Percentiles rank a stretch among this genome's conserved stretches.
These are phyloP conservation scores for Favolaschia claudopus DNA, from an alignment of 768 basidiomycete species.

Conservation along the genomic window DNA sequence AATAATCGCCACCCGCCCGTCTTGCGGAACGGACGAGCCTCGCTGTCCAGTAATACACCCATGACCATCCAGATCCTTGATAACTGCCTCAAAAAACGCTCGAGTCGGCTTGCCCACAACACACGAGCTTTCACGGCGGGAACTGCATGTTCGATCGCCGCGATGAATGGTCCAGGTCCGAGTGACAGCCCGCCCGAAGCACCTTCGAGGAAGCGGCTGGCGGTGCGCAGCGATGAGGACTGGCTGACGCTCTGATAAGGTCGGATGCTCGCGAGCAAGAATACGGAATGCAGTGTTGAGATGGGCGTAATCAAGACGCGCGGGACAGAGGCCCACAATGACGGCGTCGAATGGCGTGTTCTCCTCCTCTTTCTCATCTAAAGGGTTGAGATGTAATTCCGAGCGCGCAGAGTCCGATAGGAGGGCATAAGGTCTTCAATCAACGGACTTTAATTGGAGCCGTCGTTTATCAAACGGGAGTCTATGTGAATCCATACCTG, in stretches of 20 bases:
- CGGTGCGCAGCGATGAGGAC: conserved; percentile 67
- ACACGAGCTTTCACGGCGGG: conserved; percentile 50
- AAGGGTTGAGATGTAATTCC: conserved; percentile 40
- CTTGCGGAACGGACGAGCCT: not conserved
- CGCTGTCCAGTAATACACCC: conserved; percentile 1
- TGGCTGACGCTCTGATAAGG: conserved; percentile 26
- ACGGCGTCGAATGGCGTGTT: conserved; percentile 58
- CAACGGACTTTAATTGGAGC: not conserved
- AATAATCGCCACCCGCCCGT: conserved; percentile 54
- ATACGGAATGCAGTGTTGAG: conserved; percentile 76
- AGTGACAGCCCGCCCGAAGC: conserved; percentile 61
- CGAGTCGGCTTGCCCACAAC: conserved; percentile 71
- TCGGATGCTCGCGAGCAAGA: conserved; percentile 52
- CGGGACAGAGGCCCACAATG: conserved; percentile 68
- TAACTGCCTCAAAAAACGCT: conserved; percentile 65
- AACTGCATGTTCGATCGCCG: conserved; percentile 62
- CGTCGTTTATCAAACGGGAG: conserved; percentile 6
- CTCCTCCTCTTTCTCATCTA: conserved; percentile 2
- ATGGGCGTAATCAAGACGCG: conserved; percentile 55
- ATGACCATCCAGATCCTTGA: conserved; percentile 45
- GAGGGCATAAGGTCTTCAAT: conserved; percentile 60
- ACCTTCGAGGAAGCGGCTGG: conserved; percentile 58
- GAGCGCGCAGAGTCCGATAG: conserved; percentile 57
- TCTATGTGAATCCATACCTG: conserved; percentile 39
- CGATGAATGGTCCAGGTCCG: conserved; percentile 76